Base-by-base conservation (phyloP, 2,329 filamentous ascomycete species). In the Fusarium setosum region DNA sequence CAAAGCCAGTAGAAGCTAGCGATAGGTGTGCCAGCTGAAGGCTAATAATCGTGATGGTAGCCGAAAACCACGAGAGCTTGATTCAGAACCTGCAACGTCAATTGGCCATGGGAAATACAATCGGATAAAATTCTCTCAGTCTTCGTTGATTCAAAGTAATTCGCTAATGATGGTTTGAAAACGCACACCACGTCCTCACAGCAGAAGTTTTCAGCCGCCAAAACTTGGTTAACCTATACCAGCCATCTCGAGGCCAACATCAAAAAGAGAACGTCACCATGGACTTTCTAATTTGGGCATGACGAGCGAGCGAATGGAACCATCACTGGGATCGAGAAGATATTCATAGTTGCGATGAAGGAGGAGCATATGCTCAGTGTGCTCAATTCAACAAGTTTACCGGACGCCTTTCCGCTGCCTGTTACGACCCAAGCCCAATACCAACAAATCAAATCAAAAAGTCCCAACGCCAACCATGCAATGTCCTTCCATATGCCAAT, bases 391-490 rank as follows among this genome's bases (percentile, higher is more conserved):
- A 57, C 55, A 45, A 17, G 34, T n/a, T 11, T 35, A 44, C 24
- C 11, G 35, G 47, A 24, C 64, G 63, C 64, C 64, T 12, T 49
- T 47, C 20, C 55, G n/a, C 15, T 23, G 34, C 15, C 7, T 32
- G 35, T 37, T 17, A 42, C 18, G 8, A 44, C 26, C 49, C 23
- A 35, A 40, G 17, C 59, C 32, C 35, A 38, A 57, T 32, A 44
- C 44, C 37, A 32, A 17, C 44, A 13, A 23, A 26, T 21, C 29
- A 20, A 29, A 53, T 31, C 18, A 44, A 32, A 50, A 13, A 31
- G n/a, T 40, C 67, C 35, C 48, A 63, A 72, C 70, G 58, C 70
- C 65, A 24, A 11, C 56, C 42, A 71, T 70, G 65, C 66, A 40
- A 58, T 48, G 15, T 26, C 26, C 10, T 23, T 47, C 31, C 26